Conservation (phyloP, 108 stramenopile species). For the Asterionellopsis glacialis region DNA sequence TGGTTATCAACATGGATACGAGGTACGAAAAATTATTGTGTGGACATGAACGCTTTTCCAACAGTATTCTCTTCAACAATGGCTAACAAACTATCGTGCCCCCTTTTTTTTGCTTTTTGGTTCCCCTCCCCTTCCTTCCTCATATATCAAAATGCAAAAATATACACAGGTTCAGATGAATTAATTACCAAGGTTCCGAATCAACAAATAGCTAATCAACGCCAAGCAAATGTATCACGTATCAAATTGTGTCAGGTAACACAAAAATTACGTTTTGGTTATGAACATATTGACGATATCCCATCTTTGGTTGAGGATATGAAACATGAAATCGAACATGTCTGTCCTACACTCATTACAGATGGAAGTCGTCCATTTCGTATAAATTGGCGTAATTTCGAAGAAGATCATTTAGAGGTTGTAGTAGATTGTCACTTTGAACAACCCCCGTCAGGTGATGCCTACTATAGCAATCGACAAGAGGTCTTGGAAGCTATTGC, state of each 20-base stretch:
- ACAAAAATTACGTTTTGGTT: conserved; percentile 47
- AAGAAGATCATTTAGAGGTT: conserved; percentile 41
- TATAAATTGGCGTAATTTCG: conserved; percentile 38
- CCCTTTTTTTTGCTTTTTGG: no score
- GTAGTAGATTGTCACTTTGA: conserved; percentile 46
- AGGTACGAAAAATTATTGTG: no score
- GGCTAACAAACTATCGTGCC: no score
- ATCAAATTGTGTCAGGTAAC: conserved; percentile 52
- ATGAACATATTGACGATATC: conserved; percentile 49
- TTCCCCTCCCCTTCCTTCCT: no score
- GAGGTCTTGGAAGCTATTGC: conserved; percentile 47
- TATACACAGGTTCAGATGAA: conserved; percentile 21
- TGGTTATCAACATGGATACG: conserved; percentile 35
- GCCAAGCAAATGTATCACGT: conserved; percentile 43
- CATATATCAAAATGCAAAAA: no score
- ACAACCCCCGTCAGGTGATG: conserved; percentile 33
- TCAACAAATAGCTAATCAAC: conserved; percentile 38
- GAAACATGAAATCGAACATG: conserved; percentile 35
- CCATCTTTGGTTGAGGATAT: conserved; percentile 42
- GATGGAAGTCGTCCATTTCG: conserved; percentile 60
- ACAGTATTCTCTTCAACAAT: no score
- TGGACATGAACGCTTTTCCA: no score
- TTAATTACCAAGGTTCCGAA: conserved; percentile 56
- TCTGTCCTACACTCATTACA: conserved; percentile 51
- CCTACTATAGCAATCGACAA: conserved; percentile 42